Percentiles rank a stretch among this genome's conserved stretches.
Evolutionary conservation across 306 rosid species (phyloP).

Genomic region (Sechiopsis laciniata): DNA sequence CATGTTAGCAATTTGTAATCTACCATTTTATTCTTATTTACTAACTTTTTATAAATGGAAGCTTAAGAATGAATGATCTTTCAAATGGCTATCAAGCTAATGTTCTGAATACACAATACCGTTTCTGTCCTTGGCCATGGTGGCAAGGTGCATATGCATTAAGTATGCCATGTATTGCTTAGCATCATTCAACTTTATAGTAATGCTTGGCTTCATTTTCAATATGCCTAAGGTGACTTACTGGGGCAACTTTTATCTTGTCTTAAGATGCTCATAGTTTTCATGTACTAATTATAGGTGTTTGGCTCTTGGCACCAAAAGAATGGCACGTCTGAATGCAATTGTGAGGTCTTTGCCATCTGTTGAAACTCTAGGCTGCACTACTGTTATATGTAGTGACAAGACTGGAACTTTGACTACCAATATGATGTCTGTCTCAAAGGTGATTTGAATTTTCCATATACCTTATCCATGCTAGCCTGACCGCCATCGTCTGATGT

Average conservation of each 20-base stretch:
- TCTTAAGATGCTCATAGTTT: constrained; percentile 4
- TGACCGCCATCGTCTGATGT: background rate
- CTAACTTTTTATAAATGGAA: background rate
- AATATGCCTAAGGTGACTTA: background rate
- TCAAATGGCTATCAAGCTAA: background rate
- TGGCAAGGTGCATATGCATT: background rate
- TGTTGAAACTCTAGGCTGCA: constrained; percentile 95
- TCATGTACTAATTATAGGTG: constrained; percentile 42
- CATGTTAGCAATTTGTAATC: background rate
- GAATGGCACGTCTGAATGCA: constrained; percentile 96
- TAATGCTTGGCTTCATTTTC: background rate
- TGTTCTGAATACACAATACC: background rate
- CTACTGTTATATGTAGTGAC: constrained; percentile 97
- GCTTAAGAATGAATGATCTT: background rate
- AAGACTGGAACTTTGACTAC: constrained; percentile 97
- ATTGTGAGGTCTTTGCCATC: constrained; percentile 90
- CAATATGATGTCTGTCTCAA: constrained; percentile 91
- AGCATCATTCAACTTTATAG: constrained; percentile 7
- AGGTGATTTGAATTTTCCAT: constrained; percentile 38
- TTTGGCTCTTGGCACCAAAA: constrained; percentile 96
- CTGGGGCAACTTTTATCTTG: constrained; percentile 21
- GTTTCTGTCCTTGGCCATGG: background rate
- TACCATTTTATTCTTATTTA: background rate
- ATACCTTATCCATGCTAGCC: background rate
- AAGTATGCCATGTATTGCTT: constrained; percentile 1